Base-by-base conservation (phyloP, 202 grass and related monocot genomes). In the Digitaria exilis region DNA sequence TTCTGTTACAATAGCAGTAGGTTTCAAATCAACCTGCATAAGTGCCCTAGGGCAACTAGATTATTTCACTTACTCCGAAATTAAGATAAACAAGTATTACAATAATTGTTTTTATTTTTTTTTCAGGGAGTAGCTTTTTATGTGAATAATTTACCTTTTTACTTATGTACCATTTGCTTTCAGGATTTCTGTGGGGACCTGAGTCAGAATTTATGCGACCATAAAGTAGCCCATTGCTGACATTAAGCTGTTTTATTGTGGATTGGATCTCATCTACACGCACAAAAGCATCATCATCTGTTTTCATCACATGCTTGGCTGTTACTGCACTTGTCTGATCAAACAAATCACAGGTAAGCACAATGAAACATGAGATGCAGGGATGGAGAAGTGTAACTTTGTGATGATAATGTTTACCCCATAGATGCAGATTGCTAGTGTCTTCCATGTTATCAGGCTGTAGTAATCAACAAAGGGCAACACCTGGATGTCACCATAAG, bases 381-480 rank as follows among this genome's bases (percentile, higher is more conserved):
- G 76, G 60, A 79, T 41, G 55, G 31, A 54, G 31, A 80, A 81
- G 42, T 71, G 65, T 74, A 59, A 63, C 74, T 79, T 89, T 55
- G 7, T 19, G 21, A 29, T 45, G 44, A 54, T 55, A 65, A 34
- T 80, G 21, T 48, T 90, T 93, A 99, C 96, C 87, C 91, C 96
- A 54, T 92, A 96, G 64, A 99, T 94, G 91, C 91, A 99, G 72
- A 99, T 94, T 77, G 93, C 93, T 58, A 99, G 82, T 31, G 93
- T 99, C 78, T 99, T 99, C 93, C 93, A 99, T 83, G 96, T 90
- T 84, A 99, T 99, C 55, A 99, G 68, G 84, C 91, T 94, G 65
- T 99, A 96, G 91, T 99, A 99, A 89, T 99, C 96, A 59, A 96
- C 89, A 78, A 96, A 99, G 21, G 91, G 93, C 89, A 96, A 81